Base-by-base conservation (phyloP, 495 filamentous ascomycete genomes). In the Trichoderma reesei region DNA sequence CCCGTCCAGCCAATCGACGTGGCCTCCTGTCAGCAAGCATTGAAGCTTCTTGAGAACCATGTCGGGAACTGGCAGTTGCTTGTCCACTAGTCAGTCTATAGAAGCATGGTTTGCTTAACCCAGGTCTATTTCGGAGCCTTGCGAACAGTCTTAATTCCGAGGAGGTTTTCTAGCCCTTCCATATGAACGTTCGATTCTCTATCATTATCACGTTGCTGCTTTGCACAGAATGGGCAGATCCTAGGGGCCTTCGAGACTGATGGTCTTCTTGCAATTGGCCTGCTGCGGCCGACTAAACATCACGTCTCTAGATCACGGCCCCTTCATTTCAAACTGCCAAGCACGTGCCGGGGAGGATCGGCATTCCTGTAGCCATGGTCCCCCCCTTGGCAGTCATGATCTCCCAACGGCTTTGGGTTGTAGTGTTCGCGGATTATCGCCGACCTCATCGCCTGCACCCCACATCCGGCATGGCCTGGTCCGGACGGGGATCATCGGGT, bases 381-480 rank as follows among this genome's bases (percentile, higher is more conserved):
- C 10, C 26, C 5, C 20, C n/a, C 20, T 48, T 48, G 5, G 8
- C 44, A 18, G 44, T 6, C 3, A 18, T 26, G 31, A 3, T 34
- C 51, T 20, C 3, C 14, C 51, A 9, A 34, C 51, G 3, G 20
- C 2, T 34, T 14, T 5, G 16, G 51, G 51, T 33, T 56, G 51
- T 26, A 56, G 20, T n/a, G 51, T n/a, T 56, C 51, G 51, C 51
- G 51, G 51, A 56, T 56, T 56, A 56, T 56, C 51, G 51, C 51
- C 18, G 20, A 56, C 9, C 14, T 26, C 1, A 11, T 56, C 34
- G 9, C 11, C 5, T 56, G 3, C 11, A 31, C 48, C 1, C 51
- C 51, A 56, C 7, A 56, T 34, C 18, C 11, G 31, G 51, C 18
- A 11, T 34, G 51, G 26, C 18, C 34, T 56, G 31, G 26, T 26